Evolutionary conservation across 2,329 filamentous ascomycete genomes (phyloP).

Genomic region (Xylaria sp.): DNA sequence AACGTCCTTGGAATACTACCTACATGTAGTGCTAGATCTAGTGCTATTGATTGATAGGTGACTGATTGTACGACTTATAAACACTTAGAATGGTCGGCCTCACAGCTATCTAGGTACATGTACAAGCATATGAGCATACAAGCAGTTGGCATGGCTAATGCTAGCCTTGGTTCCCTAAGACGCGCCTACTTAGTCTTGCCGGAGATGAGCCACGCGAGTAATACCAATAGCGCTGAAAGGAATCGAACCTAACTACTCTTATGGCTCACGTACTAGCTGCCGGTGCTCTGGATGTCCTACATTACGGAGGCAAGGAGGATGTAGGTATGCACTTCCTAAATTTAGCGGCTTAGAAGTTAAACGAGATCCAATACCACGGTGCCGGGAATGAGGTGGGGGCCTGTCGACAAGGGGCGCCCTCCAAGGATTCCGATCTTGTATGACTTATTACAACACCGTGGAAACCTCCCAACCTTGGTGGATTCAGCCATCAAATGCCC

Average conservation of each 20-base stretch:
- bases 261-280: no score
- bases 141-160: background rate
- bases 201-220: no score
- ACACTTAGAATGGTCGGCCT: no score
- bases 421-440: background rate
- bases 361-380: slow-evolving; percentile 17
- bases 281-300: no score
- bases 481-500: background rate
- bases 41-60: no score
- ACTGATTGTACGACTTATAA: no score
- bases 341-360: slow-evolving; percentile 4
- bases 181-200: no score
- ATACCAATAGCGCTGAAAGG: no score
- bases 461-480: background rate
- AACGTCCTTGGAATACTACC: no score
- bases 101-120: background rate
- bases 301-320: background rate
- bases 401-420: background rate
- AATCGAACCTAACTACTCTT: no score
- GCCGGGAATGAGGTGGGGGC: slow-evolving; percentile 7
- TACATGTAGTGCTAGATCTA: no score
- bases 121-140: background rate
- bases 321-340: background rate
- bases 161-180: background rate
- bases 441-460: background rate